Evolutionary conservation across 805 yeast genomes (phyloP).

Genomic region (Myxozyma neglecta): DNA sequence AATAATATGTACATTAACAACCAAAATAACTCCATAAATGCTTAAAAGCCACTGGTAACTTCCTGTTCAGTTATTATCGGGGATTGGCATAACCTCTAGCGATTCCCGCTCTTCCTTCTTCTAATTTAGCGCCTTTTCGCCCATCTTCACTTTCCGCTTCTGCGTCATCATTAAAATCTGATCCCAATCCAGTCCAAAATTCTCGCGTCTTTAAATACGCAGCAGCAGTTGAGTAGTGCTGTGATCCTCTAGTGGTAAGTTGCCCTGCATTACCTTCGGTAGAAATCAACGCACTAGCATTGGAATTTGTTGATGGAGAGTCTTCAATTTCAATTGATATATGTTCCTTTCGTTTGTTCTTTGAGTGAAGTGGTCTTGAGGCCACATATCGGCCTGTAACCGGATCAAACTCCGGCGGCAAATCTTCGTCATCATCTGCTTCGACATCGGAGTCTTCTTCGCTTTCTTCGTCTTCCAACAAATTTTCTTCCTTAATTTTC

Average conservation of each 20-base stretch:
- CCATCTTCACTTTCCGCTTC: conserved; percentile 35
- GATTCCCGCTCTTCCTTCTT: conserved; percentile 81
- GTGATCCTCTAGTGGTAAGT: conserved; percentile 67
- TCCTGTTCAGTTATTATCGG: neutral
- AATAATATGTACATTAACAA: no score
- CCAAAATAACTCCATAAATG: no score
- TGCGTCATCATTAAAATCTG: conserved; percentile 55
- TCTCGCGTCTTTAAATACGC: conserved; percentile 63
- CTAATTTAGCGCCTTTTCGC: conserved; percentile 66
- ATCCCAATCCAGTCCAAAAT: conserved; percentile 86
- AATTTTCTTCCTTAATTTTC: conserved; percentile 34
- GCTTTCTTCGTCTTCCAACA: conserved; percentile 32
- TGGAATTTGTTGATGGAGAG: neutral
- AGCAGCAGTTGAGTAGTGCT: conserved; percentile 79
- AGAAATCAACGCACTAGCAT: conserved; percentile 14
- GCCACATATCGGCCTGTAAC: conserved; percentile 78
- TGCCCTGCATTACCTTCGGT: conserved; percentile 48
- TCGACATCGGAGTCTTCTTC: conserved; percentile 35
- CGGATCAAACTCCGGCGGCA: conserved; percentile 74
- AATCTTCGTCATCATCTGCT: conserved; percentile 52
- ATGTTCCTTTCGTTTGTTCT: conserved; percentile 59
- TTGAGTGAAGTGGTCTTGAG: conserved; percentile 61
- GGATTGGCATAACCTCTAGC: conserved; percentile 71
- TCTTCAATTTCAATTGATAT: conserved; percentile 55
- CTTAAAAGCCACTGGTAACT: no score